A percentile compares a stretch with the other conserved stretches of the same genome.
Conservation (phyloP, 768 basidiomycete species). For the Flagelloscypha sp. region DNA sequence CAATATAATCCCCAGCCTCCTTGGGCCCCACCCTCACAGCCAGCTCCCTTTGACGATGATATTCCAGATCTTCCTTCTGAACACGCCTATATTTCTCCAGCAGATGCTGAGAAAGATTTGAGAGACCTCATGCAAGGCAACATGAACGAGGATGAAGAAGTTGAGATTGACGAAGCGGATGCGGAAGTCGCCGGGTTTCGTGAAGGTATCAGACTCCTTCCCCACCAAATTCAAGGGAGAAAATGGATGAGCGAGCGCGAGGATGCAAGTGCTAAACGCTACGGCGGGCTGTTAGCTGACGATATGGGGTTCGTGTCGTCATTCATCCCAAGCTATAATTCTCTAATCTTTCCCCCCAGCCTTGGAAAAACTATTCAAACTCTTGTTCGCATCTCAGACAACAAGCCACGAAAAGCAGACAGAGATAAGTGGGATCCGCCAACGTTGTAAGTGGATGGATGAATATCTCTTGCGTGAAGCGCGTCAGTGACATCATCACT, state of each 20-base stretch:
- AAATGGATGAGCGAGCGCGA: conserved; percentile 87
- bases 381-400: conserved; percentile 78
- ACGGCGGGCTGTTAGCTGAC: conserved; percentile 87
- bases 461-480: conserved; percentile 2
- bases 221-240: conserved; percentile 83
- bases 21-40: background rate
- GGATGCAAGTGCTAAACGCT: conserved; percentile 51
- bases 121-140: conserved; percentile 67
- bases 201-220: conserved; percentile 60
- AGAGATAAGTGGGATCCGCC: conserved; percentile 61
- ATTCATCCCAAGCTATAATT: conserved; percentile 1
- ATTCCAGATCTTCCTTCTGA: conserved; percentile 11
- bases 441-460: conserved; percentile 59
- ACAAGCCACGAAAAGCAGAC: conserved; percentile 62
- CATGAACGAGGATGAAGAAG: conserved; percentile 48
- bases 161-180: conserved; percentile 55
- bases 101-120: conserved; percentile 70
- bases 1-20: too few species aligned
- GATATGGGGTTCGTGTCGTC: conserved; percentile 63
- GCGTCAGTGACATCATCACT: conserved; percentile 3
- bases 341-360: conserved; percentile 26
- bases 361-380: conserved; percentile 91
- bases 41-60: conserved; percentile 6
- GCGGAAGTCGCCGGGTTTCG: conserved; percentile 72
- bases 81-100: conserved; percentile 22